Evolutionary conservation across 2,329 filamentous ascomycete species (phyloP).

Genomic region (Metarhizium humberi): DNA sequence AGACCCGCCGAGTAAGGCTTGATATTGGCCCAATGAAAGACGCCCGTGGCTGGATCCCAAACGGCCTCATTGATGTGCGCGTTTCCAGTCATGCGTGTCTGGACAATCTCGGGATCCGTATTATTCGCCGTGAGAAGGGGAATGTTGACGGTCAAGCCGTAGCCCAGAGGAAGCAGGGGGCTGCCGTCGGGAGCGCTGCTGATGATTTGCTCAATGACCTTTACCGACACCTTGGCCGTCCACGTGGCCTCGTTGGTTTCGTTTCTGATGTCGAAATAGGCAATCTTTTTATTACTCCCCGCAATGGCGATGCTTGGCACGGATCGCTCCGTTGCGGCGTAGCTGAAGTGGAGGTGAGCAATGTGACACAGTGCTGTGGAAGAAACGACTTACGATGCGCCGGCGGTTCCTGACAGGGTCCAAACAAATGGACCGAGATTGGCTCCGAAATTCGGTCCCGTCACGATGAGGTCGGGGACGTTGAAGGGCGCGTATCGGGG

Average conservation of each 20-base stretch:
- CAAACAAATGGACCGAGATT: slow-evolving; percentile 46
- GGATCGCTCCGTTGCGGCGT: slow-evolving; percentile 37
- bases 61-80: slow-evolving; percentile 36
- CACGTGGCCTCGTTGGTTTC: slow-evolving; percentile 35
- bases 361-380: background rate
- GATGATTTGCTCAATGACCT: slow-evolving; percentile 35
- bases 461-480: slow-evolving; percentile 43
- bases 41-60: slow-evolving; percentile 30
- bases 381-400: slow-evolving; percentile 24
- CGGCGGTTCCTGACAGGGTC: slow-evolving; percentile 40
- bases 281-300: slow-evolving; percentile 30
- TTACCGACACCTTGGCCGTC: slow-evolving; percentile 30
- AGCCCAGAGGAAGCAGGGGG: slow-evolving; percentile 35
- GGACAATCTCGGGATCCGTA: slow-evolving; percentile 31
- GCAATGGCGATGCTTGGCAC: slow-evolving; percentile 42
- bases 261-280: slow-evolving; percentile 28
- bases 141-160: slow-evolving; percentile 43
- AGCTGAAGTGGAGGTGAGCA: slow-evolving; percentile 19
- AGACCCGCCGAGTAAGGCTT: slow-evolving; percentile 28
- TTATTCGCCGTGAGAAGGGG: slow-evolving; percentile 32
- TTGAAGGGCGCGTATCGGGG: slow-evolving; percentile 36
- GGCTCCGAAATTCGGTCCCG: slow-evolving; percentile 46
- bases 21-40: slow-evolving; percentile 32
- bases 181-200: slow-evolving; percentile 20
- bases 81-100: slow-evolving; percentile 38